These are phyloP conservation scores for Arctium lappa DNA, from an alignment of 129 eudicot species.

Conservation along the genomic window DNA sequence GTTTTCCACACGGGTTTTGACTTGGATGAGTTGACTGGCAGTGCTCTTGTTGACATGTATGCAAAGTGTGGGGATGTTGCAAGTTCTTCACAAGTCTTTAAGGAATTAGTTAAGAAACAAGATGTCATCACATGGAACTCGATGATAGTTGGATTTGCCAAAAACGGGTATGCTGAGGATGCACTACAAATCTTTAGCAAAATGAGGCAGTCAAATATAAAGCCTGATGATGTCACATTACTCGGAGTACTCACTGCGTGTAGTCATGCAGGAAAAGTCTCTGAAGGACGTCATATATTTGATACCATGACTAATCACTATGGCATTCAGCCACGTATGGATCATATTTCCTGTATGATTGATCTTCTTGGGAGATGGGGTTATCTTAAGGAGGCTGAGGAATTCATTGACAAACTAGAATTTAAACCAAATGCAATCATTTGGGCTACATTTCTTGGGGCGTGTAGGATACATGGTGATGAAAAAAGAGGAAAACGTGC, in stretches of 20 bases:
- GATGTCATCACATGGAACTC: conserved; percentile 92
- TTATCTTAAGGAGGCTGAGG: conserved; percentile 72
- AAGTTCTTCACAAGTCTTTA: conserved; percentile 57
- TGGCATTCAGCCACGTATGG: conserved; percentile 58
- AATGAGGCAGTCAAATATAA: conserved; percentile 48
- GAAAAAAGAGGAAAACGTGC: conserved; percentile 71
- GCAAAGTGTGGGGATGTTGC: conserved; percentile 90
- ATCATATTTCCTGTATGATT: conserved; percentile 92
- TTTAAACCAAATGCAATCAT: conserved; percentile 67
- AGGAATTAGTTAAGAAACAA: conserved; percentile 52
- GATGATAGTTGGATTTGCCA: conserved; percentile 81
- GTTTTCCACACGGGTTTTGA: conserved; percentile 63
- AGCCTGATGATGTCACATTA: conserved; percentile 88
- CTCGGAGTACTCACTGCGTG: conserved; percentile 91
- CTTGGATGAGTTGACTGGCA: conserved; percentile 75
- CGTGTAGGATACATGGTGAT: conserved; percentile 87
- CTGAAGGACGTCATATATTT: conserved; percentile 67
- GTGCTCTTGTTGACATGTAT: conserved; percentile 90
- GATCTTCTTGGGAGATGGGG: conserved; percentile 96
- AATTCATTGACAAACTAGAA: conserved; percentile 45
- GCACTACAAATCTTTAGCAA: conserved; percentile 58
- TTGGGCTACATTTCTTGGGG: conserved; percentile 85
- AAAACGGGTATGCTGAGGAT: conserved; percentile 69
- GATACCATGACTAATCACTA: conserved; percentile 48
- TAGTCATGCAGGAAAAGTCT: conserved; percentile 78